Evolutionary conservation across 2,329 filamentous ascomycete genomes (phyloP).

Genomic region (Phialophora tarda): DNA sequence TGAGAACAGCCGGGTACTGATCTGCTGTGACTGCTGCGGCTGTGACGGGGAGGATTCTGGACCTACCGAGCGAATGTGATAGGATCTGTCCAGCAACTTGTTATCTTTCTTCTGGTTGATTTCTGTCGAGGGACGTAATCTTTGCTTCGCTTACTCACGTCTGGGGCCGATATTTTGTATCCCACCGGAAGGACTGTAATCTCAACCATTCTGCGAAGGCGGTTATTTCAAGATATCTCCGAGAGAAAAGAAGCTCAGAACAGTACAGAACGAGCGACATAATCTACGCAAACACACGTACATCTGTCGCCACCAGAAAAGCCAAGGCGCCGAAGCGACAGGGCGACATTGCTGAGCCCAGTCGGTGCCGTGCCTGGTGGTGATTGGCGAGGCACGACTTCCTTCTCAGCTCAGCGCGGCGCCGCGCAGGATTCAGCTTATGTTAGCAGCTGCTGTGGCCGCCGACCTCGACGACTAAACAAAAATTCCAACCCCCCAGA

Average conservation of each 20-base stretch:
- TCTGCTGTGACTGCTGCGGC: not conserved
- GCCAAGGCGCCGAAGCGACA: not conserved
- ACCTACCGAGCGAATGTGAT: not conserved
- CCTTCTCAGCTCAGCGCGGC: constrained; percentile 1
- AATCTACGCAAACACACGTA: too few species aligned
- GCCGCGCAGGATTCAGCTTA: constrained; percentile 15
- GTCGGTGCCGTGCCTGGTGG: too few species aligned
- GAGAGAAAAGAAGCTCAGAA: not conserved
- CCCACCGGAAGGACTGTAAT: not conserved
- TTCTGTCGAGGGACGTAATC: not conserved
- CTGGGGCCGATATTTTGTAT: not conserved
- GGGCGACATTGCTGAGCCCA: not conserved
- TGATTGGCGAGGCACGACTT: constrained; percentile 1
- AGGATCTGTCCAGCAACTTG: not conserved
- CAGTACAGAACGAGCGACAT: not conserved
- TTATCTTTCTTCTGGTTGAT: too few species aligned
- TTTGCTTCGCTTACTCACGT: not conserved
- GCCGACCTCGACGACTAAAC: constrained; percentile 11
- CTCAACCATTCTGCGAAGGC: not conserved
- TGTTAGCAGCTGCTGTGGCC: constrained; percentile 1
- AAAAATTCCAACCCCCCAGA: not conserved
- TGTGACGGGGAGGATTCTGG: not conserved
- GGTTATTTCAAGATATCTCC: not conserved
- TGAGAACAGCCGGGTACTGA: constrained; percentile 38
- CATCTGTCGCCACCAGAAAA: too few species aligned